phyloP scores from a whole-genome alignment of 257 asterid genomes.

The Fraxinus quadrangulata region DNA sequence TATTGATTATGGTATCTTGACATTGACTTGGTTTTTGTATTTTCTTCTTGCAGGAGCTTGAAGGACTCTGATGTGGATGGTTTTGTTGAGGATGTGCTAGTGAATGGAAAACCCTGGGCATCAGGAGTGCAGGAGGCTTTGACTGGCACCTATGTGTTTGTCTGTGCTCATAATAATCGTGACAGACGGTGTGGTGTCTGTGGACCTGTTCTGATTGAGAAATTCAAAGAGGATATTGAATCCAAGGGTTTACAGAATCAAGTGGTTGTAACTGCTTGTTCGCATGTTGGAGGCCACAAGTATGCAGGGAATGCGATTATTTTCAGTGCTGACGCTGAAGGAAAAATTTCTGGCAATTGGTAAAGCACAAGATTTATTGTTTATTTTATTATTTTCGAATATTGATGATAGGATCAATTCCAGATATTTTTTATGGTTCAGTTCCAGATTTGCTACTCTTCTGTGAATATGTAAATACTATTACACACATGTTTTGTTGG shows the following conservation, averaged over 20 bases:
- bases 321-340: slow-evolving; percentile 67
- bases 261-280: slow-evolving; percentile 79
- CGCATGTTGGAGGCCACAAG: slow-evolving; percentile 97
- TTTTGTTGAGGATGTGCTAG: slow-evolving; percentile 88
- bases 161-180: slow-evolving; percentile 87
- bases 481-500: neutral
- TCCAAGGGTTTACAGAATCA: slow-evolving; percentile 54
- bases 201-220: slow-evolving; percentile 85
- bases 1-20: slow-evolving; percentile 7
- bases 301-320: slow-evolving; percentile 91
- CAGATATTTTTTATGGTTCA: neutral
- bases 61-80: slow-evolving; percentile 68
- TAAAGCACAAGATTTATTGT: slow-evolving; percentile 32
- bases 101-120: slow-evolving; percentile 70
- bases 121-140: slow-evolving; percentile 64
- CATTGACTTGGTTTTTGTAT: slow-evolving; percentile 7
- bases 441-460: neutral
- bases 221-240: slow-evolving; percentile 69
- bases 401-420: neutral
- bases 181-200: slow-evolving; percentile 95
- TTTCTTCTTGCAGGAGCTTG: slow-evolving; percentile 59
- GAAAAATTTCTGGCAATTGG: slow-evolving; percentile 85
- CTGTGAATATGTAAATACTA: neutral
- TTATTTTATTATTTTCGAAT: slow-evolving; percentile 4
- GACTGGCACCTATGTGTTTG: slow-evolving; percentile 80